Evolutionary conservation across 139 green algal genomes (phyloP).

Genomic region (Monoraphidium neglectum): DNA sequence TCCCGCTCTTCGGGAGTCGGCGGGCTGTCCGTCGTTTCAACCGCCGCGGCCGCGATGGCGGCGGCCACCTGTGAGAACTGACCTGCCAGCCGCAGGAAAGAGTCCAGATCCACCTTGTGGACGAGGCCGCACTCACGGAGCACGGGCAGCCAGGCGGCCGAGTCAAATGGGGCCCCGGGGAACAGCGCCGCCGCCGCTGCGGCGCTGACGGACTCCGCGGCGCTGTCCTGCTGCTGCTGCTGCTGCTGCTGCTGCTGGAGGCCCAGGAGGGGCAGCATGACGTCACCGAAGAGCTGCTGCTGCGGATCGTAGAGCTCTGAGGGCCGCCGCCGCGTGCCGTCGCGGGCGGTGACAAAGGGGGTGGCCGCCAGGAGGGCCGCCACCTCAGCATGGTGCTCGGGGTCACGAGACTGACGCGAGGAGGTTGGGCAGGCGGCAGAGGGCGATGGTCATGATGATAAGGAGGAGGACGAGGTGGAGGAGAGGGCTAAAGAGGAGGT

Average conservation of each 20-base stretch:
- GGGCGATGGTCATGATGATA: too few relatives aligned
- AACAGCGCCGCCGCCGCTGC: constrained; percentile 40
- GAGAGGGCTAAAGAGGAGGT: too few relatives aligned
- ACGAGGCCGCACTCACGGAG: constrained; percentile 42
- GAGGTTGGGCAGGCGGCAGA: too few relatives aligned
- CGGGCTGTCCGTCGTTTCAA: too few relatives aligned
- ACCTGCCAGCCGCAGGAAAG: constrained; percentile 38
- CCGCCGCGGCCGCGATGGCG: neutral
- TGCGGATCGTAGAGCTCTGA: constrained; percentile 66
- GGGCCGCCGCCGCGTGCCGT: constrained; percentile 13
- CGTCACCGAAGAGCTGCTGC: constrained; percentile 44
- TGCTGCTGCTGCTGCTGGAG: constrained; percentile 1
- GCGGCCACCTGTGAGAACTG: constrained; percentile 23
- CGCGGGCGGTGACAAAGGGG: neutral
- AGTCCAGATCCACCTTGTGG: constrained; percentile 19
- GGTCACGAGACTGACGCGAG: too few relatives aligned
- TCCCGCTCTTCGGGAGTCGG: too few relatives aligned
- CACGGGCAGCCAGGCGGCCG: constrained; percentile 46
- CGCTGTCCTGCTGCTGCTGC: constrained; percentile 2
- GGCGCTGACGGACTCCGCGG: too few relatives aligned
- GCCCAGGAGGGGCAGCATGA: constrained; percentile 39
- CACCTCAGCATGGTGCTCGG: constrained; percentile 28
- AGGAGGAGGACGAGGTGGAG: too few relatives aligned
- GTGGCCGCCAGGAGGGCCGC: constrained; percentile 19
- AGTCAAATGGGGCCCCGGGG: constrained; percentile 51